These are phyloP conservation scores for Petasospora fabianii DNA, from an alignment of 1,139 yeast genomes.

Conservation along the genomic window DNA sequence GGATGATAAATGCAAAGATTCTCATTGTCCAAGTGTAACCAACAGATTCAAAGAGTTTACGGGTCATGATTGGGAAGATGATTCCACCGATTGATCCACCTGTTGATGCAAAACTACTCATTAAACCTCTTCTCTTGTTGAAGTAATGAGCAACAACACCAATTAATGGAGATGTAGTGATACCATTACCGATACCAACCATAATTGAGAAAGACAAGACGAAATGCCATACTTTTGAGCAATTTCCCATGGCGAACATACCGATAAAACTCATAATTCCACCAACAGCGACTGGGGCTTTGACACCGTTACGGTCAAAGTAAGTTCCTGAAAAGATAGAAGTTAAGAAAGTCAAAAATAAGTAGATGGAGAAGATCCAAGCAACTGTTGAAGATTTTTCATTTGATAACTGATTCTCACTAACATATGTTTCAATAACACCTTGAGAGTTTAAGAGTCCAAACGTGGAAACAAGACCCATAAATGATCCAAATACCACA, in stretches of 20 bases:
- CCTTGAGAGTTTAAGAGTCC: slow-evolving; percentile 69
- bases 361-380: slow-evolving; percentile 66
- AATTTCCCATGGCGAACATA: slow-evolving; percentile 52
- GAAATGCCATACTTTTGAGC: slow-evolving; percentile 54
- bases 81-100: slow-evolving; percentile 75
- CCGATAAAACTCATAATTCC: slow-evolving; percentile 43
- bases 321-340: slow-evolving; percentile 58
- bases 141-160: slow-evolving; percentile 66
- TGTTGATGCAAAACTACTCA: slow-evolving; percentile 56
- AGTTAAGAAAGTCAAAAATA: slow-evolving; percentile 53
- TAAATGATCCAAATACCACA: slow-evolving; percentile 60
- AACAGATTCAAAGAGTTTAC: slow-evolving; percentile 43
- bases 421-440: slow-evolving; percentile 62
- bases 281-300: slow-evolving; percentile 34
- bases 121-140: slow-evolving; percentile 53
- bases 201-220: slow-evolving; percentile 52
- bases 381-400: slow-evolving; percentile 49
- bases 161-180: slow-evolving; percentile 46
- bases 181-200: slow-evolving; percentile 57
- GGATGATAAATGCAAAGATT: slow-evolving; percentile 43
- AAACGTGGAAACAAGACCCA: slow-evolving; percentile 60
- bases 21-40: slow-evolving; percentile 63
- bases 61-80: slow-evolving; percentile 56
- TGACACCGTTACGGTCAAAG: slow-evolving; percentile 60
- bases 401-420: slow-evolving; percentile 44